phyloP scores from a whole-genome alignment of 305 asterid genomes.

The Fraxinus dipetala region DNA sequence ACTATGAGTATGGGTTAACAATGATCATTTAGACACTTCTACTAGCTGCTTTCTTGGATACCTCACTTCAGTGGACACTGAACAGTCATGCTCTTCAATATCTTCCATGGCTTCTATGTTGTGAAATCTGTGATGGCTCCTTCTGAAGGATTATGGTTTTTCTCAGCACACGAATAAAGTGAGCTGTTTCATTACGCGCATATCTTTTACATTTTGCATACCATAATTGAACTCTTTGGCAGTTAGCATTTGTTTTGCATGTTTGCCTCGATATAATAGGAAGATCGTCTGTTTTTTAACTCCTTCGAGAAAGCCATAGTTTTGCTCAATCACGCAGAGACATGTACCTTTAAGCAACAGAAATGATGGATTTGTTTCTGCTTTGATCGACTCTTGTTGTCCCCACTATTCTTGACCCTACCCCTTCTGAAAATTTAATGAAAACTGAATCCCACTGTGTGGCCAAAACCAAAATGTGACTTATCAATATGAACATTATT shows the following conservation, averaged over 20 bases:
- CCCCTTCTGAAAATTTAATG: neutral
- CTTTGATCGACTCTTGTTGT: neutral
- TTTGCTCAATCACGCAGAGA: neutral
- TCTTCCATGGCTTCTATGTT: slow-evolving; percentile 26
- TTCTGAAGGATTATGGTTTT: slow-evolving; percentile 33
- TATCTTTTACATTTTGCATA: slow-evolving; percentile 15
- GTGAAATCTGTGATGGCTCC: slow-evolving; percentile 17
- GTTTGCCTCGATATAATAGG: neutral
- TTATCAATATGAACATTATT: neutral
- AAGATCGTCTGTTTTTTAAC: neutral
- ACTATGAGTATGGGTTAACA: slow-evolving; percentile 25
- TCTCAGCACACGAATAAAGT: slow-evolving; percentile 39
- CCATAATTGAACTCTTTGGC: neutral
- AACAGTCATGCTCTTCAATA: slow-evolving; percentile 21
- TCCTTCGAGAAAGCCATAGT: neutral
- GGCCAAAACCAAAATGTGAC: neutral
- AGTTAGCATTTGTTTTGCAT: slow-evolving; percentile 5
- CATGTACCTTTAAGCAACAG: neutral
- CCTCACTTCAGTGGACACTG: slow-evolving; percentile 13
- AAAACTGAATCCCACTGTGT: neutral
- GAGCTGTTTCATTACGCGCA: slow-evolving; percentile 29
- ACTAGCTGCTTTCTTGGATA: slow-evolving; percentile 29
- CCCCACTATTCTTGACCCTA: neutral
- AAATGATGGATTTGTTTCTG: neutral
- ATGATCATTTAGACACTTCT: slow-evolving; percentile 29